Base-by-base conservation (phyloP, 2,329 filamentous ascomycete species). In the Talaromyces islandicus region DNA sequence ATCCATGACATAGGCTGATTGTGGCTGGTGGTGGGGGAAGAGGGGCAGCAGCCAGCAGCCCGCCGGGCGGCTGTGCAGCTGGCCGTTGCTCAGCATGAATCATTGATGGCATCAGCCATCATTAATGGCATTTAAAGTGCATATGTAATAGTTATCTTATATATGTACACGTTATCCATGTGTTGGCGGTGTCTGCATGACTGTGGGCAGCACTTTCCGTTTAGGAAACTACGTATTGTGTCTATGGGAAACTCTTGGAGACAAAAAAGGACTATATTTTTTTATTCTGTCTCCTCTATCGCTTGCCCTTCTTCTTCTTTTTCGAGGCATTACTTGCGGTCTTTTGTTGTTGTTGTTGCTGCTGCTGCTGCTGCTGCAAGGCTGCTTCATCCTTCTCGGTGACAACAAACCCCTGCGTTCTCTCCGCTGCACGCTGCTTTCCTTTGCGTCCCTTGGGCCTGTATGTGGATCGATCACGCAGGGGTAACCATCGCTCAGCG, bases 401-500 rank as follows among this genome's bases (percentile, higher is more conserved):
- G 24, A 91, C 89, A 12, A 88, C 78, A 54, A 92, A 93, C 62
- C 94, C 94, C 73, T 97, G 94, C 9, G 91, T 97, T 46, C 88
- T 79, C 66, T 91, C 89, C 63, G 83, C 81, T 4, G 86, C 87
- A 77, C 88, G 89, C 82, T 92, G 88, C 82, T 91, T 93, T 59
- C 91, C 90, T 82, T 96, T 96, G 80, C 89, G 92, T 6, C 92
- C 92, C 79, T 94, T 96, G 7, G 92, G 92, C 54, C 89, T 82
- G 76, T 96, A 99, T 46, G 86, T 90, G 67, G 90, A 94, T 60
- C 94, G 84, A 73, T 99, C 94, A 57, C 89, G 87, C 69, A 97
- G 80, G 12, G 94, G 93, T 62, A 99, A 77, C 94, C 94, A 99
- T 64, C 94, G 83, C 76, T 99, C 94, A 0, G 91, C 88, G 73